Conservation (phyloP, 2,329 filamentous ascomycete genomes). For the Ophiostoma piceae region DNA sequence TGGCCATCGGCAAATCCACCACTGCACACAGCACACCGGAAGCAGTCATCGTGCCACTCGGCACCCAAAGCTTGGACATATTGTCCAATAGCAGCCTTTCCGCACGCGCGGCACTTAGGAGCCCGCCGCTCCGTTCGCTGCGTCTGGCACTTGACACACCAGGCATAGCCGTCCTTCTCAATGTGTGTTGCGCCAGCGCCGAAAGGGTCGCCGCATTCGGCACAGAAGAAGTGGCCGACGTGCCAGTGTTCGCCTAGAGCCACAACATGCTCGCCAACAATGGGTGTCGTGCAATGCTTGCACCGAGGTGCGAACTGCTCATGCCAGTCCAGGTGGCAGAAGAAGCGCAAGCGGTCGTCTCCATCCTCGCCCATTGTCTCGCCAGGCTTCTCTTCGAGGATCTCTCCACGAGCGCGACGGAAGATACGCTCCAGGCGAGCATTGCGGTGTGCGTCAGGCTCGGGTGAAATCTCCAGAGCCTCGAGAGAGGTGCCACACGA, state of each 20-base stretch:
- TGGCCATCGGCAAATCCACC: slow-evolving; percentile 60
- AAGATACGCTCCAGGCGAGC: slow-evolving; percentile 70
- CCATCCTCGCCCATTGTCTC: slow-evolving; percentile 65
- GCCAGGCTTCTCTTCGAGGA: slow-evolving; percentile 57
- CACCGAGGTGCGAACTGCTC: slow-evolving; percentile 88
- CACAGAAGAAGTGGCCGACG: slow-evolving; percentile 97
- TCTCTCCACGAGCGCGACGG: slow-evolving; percentile 53
- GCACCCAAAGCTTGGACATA: slow-evolving; percentile 83
- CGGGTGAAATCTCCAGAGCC: slow-evolving; percentile 92
- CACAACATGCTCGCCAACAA: slow-evolving; percentile 89
- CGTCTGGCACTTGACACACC: slow-evolving; percentile 91
- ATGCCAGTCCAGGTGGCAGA: slow-evolving; percentile 98
- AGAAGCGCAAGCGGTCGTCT: slow-evolving; percentile 74
- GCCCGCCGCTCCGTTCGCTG: slow-evolving; percentile 82
- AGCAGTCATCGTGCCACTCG: slow-evolving; percentile 93
- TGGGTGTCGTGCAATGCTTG: slow-evolving; percentile 93
- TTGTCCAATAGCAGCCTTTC: slow-evolving; percentile 76
- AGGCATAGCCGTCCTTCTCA: slow-evolving; percentile 95
- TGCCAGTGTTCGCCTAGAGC: slow-evolving; percentile 96
- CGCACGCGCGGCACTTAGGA: slow-evolving; percentile 82
- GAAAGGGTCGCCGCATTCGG: slow-evolving; percentile 96
- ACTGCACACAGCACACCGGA: slow-evolving; percentile 65
- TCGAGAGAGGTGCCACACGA: slow-evolving; percentile 83
- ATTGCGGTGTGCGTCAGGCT: slow-evolving; percentile 66
- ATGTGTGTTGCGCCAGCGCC: slow-evolving; percentile 65